phyloP scores from a whole-genome alignment of 345 rosid species.

The Gossypium mustelinum region DNA sequence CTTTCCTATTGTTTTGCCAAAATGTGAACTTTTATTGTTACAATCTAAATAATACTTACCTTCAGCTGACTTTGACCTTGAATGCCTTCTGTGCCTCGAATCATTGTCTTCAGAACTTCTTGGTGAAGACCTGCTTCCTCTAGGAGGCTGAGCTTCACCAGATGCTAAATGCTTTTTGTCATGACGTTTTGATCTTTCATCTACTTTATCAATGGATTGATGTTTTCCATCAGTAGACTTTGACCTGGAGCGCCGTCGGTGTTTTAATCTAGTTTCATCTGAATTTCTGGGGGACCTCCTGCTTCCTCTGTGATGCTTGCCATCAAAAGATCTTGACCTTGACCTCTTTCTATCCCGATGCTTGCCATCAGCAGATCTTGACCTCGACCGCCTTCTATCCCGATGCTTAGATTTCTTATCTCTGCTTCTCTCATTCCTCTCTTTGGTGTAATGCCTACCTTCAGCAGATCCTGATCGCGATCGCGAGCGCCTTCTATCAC shows the following conservation, averaged over 20 bases:
- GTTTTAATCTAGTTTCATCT: constrained; percentile 49
- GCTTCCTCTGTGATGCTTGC: constrained; percentile 40
- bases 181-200: constrained; percentile 44
- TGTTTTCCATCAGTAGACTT: constrained; percentile 46
- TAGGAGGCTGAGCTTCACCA: constrained; percentile 35
- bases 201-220: constrained; percentile 34
- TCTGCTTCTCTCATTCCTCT: constrained; percentile 39
- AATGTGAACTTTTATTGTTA: constrained; percentile 24
- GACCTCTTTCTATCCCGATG: constrained; percentile 55
- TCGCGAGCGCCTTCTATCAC: constrained; percentile 57
- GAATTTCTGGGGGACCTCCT: constrained; percentile 48
- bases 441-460: constrained; percentile 35
- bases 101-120: constrained; percentile 36
- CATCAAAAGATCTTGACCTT: constrained; percentile 59
- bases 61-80: constrained; percentile 43
- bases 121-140: constrained; percentile 40
- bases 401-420: constrained; percentile 51
- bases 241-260: constrained; percentile 50
- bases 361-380: constrained; percentile 57
- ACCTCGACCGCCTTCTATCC: constrained; percentile 57
- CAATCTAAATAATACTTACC: constrained; percentile 23
- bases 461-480: constrained; percentile 76
- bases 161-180: constrained; percentile 45
- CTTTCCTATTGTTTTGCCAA: constrained; percentile 6
- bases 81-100: constrained; percentile 35